phyloP scores from a whole-genome alignment of 768 basidiomycete genomes.

The Amanita phalloides region DNA sequence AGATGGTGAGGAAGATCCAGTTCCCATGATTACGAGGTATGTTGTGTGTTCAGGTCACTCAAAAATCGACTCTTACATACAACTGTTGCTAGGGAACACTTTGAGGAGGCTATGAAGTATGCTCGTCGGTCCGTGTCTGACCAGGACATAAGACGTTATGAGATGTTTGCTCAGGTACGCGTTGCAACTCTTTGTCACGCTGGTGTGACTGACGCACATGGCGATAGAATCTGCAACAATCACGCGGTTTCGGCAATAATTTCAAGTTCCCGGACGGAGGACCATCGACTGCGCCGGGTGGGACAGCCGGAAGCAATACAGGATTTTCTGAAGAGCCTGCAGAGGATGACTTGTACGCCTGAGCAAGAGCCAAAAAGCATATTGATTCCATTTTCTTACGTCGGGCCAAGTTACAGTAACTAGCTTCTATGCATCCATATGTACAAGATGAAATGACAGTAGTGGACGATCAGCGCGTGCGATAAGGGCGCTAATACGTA shows the following conservation, averaged over 20 bases:
- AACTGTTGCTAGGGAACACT: conserved; percentile 58
- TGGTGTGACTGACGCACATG: neutral
- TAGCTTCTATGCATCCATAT: conserved; percentile 4
- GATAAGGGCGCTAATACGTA: neutral
- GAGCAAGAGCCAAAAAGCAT: conserved; percentile 7
- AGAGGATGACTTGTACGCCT: conserved; percentile 92
- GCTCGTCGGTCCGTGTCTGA: conserved; percentile 96
- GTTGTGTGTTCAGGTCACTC: conserved; percentile 12
- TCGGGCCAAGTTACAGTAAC: conserved; percentile 2
- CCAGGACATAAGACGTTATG: conserved; percentile 93
- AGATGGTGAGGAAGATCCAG: conserved; percentile 71
- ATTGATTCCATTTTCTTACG: conserved; percentile 7
- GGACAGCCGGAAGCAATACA: conserved; percentile 44
- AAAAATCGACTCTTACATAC: conserved; percentile 5
- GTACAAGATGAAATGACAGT: neutral
- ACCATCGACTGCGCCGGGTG: conserved; percentile 20
- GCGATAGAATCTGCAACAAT: conserved; percentile 75
- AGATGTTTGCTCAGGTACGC: conserved; percentile 90
- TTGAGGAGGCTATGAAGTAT: conserved; percentile 98
- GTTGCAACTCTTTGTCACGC: neutral
- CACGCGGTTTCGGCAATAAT: conserved; percentile 84
- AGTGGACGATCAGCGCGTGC: neutral
- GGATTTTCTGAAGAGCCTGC: conserved; percentile 78
- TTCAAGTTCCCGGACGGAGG: conserved; percentile 96
- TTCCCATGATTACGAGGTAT: conserved; percentile 75